phyloP scores from a whole-genome alignment of 257 asterid species.

The Solanum chmielewskii region DNA sequence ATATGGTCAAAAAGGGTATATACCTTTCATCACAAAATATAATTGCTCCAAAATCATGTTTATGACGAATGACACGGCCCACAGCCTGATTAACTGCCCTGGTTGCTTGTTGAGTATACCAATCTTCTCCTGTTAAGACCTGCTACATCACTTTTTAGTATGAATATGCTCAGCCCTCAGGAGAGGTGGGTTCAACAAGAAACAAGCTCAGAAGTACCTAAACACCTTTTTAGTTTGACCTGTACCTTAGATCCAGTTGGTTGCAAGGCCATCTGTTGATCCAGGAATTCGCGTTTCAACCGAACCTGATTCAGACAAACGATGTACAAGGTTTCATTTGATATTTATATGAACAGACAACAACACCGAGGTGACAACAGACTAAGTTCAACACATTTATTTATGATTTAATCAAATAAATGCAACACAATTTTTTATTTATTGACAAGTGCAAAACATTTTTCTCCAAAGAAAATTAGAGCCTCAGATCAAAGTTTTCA shows the following conservation, averaged over 20 bases:
- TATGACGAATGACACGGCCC: constrained; percentile 98
- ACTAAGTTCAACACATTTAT: neutral
- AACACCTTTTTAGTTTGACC: constrained; percentile 2
- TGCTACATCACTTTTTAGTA: constrained; percentile 13
- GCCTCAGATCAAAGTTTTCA: neutral
- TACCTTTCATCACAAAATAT: constrained; percentile 96
- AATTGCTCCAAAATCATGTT: constrained; percentile 94
- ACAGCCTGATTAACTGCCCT: constrained; percentile 99
- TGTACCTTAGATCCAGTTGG: constrained; percentile 48
- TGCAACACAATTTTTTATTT: neutral
- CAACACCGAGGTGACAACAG: neutral
- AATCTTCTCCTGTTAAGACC: constrained; percentile 89
- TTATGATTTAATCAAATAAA: neutral
- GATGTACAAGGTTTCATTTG: neutral
- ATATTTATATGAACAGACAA: neutral
- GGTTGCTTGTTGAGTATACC: constrained; percentile 96
- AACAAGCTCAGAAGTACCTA: neutral
- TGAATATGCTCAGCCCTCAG: neutral
- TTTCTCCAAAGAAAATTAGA: neutral
- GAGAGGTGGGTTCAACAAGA: neutral
- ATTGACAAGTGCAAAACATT: neutral
- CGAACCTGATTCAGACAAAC: constrained; percentile 57
- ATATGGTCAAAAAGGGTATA: neutral
- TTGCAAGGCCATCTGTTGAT: constrained; percentile 45
- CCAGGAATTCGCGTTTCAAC: constrained; percentile 96